Conservation (phyloP, 495 filamentous ascomycete genomes). For the Cairneyella variabilis region DNA sequence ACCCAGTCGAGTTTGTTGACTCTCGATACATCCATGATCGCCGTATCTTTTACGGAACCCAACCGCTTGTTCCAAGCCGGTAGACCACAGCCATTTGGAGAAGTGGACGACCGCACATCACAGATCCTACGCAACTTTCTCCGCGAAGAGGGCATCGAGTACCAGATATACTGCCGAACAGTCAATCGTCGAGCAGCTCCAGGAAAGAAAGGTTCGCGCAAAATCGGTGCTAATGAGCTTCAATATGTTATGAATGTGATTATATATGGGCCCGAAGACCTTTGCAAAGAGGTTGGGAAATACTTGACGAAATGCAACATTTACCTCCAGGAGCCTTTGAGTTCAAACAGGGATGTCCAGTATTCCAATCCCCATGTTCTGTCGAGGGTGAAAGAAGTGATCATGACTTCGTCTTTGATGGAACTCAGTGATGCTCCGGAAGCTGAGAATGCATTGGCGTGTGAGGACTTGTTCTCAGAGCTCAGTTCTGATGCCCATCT, state of each 20-base stretch:
- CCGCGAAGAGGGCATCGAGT: background rate
- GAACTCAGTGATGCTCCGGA: background rate
- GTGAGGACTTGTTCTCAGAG: constrained; percentile 5
- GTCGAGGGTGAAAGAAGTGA: constrained; percentile 14
- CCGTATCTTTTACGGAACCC: background rate
- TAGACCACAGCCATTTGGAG: background rate
- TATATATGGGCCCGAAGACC: background rate
- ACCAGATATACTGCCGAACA: background rate
- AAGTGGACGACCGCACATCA: constrained; percentile 3
- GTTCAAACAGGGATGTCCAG: constrained; percentile 28
- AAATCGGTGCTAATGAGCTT: background rate
- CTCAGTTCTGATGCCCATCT: constrained; percentile 8
- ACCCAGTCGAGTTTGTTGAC: background rate
- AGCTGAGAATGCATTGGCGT: background rate
- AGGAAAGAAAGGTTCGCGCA: background rate
- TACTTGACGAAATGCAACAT: constrained; percentile 30
- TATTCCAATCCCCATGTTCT: constrained; percentile 45
- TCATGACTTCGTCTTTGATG: background rate
- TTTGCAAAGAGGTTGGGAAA: constrained; percentile 31
- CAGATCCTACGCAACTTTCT: background rate
- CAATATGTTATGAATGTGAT: constrained; percentile 7
- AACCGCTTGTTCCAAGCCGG: background rate
- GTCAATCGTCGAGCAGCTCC: background rate
- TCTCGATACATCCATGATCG: background rate
- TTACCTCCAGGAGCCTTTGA: constrained; percentile 38